These are phyloP conservation scores for Hypoxylon lienhwacheense DNA, from an alignment of 495 filamentous ascomycete species.

Conservation along the genomic window DNA sequence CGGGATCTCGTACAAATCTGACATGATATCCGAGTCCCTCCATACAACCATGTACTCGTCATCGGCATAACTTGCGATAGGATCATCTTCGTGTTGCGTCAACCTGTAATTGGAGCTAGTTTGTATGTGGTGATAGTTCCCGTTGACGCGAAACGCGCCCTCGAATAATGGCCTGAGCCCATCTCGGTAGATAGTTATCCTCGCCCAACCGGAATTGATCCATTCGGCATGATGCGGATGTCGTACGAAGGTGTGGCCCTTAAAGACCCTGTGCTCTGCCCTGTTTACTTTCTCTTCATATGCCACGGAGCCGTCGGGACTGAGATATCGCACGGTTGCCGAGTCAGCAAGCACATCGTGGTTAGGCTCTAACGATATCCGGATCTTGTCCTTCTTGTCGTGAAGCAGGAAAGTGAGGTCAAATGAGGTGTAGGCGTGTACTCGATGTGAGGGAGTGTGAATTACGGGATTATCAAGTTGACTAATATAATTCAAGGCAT, in stretches of 20 bases:
- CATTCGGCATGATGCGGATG: slow-evolving; percentile 63
- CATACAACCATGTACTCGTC: slow-evolving; percentile 89
- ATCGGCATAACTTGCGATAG: slow-evolving; percentile 58
- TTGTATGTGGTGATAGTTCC: slow-evolving; percentile 88
- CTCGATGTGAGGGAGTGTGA: slow-evolving; percentile 73
- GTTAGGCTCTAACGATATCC: slow-evolving; percentile 85
- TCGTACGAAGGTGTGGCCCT: slow-evolving; percentile 73
- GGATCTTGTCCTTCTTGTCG: slow-evolving; percentile 66
- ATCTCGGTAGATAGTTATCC: slow-evolving; percentile 75
- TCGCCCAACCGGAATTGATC: slow-evolving; percentile 83
- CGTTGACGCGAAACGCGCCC: slow-evolving; percentile 79
- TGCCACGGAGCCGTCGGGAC: slow-evolving; percentile 64
- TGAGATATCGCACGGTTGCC: slow-evolving; percentile 72
- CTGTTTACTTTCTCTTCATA: slow-evolving; percentile 67
- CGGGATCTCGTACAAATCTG: slow-evolving; percentile 19
- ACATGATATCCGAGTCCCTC: slow-evolving; percentile 80
- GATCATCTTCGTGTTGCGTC: slow-evolving; percentile 75
- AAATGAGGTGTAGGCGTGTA: slow-evolving; percentile 78
- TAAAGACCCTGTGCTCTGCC: slow-evolving; percentile 77
- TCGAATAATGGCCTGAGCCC: slow-evolving; percentile 82
- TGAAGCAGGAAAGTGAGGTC: slow-evolving; percentile 79
- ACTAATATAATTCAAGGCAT: slow-evolving; percentile 73
- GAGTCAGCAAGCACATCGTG: slow-evolving; percentile 82
- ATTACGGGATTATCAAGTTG: slow-evolving; percentile 75
- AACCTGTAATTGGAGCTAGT: slow-evolving; percentile 70